Evolutionary conservation across 108 stramenopile genomes (phyloP).

Genomic region (Cyclotella baltica): DNA sequence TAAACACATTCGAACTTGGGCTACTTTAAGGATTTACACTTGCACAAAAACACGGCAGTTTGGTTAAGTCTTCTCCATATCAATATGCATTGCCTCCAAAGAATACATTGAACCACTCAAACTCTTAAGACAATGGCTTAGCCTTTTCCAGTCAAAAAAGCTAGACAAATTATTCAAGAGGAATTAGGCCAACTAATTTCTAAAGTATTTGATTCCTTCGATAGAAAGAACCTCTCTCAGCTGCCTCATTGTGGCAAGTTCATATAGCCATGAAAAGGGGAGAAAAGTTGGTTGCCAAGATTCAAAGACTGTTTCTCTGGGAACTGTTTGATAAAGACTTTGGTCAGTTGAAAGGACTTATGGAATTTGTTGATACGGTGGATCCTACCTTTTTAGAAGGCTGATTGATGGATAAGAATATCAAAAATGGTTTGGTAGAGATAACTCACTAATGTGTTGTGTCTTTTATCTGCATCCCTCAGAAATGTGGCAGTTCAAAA

Average conservation of each 20-base stretch:
- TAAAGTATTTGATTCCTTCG: slow-evolving; percentile 86
- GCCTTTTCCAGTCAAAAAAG: slow-evolving; percentile 91
- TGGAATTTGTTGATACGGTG: slow-evolving; percentile 93
- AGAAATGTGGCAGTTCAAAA: slow-evolving; percentile 94
- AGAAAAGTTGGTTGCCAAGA: slow-evolving; percentile 86
- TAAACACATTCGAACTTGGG: too few relatives aligned
- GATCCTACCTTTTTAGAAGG: slow-evolving; percentile 94
- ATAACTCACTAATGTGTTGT: background rate
- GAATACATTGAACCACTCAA: slow-evolving; percentile 95
- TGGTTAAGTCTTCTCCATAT: slow-evolving; percentile 95
- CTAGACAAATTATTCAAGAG: slow-evolving; percentile 87
- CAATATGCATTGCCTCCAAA: slow-evolving; percentile 94
- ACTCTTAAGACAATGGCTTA: slow-evolving; percentile 94
- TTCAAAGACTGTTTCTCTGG: slow-evolving; percentile 92
- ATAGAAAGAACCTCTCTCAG: slow-evolving; percentile 78
- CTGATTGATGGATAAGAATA: slow-evolving; percentile 85
- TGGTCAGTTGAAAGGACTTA: slow-evolving; percentile 87
- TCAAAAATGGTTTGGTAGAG: too few relatives aligned
- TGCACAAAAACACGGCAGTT: too few relatives aligned
- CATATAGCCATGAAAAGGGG: slow-evolving; percentile 91
- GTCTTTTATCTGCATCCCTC: slow-evolving; percentile 59
- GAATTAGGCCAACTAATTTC: slow-evolving; percentile 91
- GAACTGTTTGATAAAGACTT: slow-evolving; percentile 96
- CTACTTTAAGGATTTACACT: too few relatives aligned
- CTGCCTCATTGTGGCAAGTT: slow-evolving; percentile 96